Evolutionary conservation across 441 rosid genomes (phyloP).

Genomic region (Brassica balearica): DNA sequence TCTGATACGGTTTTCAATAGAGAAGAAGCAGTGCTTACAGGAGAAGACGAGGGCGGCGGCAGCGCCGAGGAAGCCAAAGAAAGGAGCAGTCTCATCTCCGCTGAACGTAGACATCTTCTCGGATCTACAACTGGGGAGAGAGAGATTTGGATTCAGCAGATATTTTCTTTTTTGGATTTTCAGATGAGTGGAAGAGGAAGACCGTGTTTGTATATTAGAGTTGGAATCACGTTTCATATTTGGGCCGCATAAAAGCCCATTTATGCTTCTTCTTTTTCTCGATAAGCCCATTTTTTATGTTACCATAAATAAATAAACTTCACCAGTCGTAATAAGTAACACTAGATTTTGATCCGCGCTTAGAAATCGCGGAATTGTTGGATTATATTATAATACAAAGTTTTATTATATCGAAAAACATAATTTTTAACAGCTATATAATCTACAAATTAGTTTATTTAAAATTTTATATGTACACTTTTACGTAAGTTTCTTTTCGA

Average conservation of each 20-base stretch:
- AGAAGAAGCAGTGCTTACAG: conserved; percentile 1
- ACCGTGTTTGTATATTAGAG: not conserved
- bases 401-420: too few species aligned
- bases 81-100: conserved; percentile 4
- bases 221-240: not conserved
- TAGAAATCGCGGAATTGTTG: too few species aligned
- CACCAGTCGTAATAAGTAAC: too few species aligned
- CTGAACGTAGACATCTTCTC: conserved; percentile 6
- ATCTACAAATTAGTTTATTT: too few species aligned
- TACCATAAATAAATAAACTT: too few species aligned
- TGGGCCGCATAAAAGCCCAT: not conserved
- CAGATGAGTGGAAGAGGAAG: not conserved
- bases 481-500: too few species aligned
- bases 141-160: not conserved
- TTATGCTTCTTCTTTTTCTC: not conserved
- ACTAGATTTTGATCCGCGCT: too few species aligned
- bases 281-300: not conserved
- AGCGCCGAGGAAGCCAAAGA: not conserved
- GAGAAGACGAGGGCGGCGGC: conserved; percentile 9
- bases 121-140: not conserved
- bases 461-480: too few species aligned
- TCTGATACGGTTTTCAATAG: not conserved
- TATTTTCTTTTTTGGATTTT: not conserved
- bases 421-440: too few species aligned
- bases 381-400: too few species aligned